Evolutionary conservation across 306 rosid genomes (phyloP), one percentile per base, ranked within the genome.

Genomic region (Hylodesmum podocarpum): DNA sequence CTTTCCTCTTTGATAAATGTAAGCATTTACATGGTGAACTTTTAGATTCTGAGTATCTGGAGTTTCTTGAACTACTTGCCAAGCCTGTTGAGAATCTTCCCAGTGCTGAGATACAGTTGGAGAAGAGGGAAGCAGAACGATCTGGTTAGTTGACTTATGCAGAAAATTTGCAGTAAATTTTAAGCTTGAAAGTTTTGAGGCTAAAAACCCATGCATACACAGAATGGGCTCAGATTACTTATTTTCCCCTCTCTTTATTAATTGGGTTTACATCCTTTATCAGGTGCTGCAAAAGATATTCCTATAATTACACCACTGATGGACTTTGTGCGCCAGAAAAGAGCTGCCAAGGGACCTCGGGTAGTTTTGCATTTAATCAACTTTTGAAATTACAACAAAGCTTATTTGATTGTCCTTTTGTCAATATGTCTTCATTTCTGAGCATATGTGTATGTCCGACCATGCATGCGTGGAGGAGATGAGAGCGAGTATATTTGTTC

Each of bases 51-150:
- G 91, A 91, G 73, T 91, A 88, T 85, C 81, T 87, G 83, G 87
- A 88, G 78, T 91, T 91, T 83, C 96, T 91, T 75, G 87, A 91
- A 80, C 84, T 72, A 73, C 84, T 85, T 76, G 84, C 86, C 37
- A 89, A 91, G 80, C 96, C 96, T 65, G 81, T 83, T 14, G 93
- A 91, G 88, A 88, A 86, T 84, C 96, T 91, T 81, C 93, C 96
- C 10, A 91, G 93, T 73, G 96, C 96, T 9, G 93, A 91, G 84
- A 86, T 87, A 76, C 93, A 91, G 37, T 66, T 91, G 84, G 96
- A 91, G 79, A 89, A 90, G 83, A 87, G 90, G 84, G 96, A 91
- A 55, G 90, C 93, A 7, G 90, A 89, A 74, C 88, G 88, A 73
- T 79, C 90, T 80, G 93, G 93, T 91, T 78, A 81, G 93, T 88